Conservation (phyloP, 768 basidiomycete genomes). For the Candolleomyces aberdarensis region DNA sequence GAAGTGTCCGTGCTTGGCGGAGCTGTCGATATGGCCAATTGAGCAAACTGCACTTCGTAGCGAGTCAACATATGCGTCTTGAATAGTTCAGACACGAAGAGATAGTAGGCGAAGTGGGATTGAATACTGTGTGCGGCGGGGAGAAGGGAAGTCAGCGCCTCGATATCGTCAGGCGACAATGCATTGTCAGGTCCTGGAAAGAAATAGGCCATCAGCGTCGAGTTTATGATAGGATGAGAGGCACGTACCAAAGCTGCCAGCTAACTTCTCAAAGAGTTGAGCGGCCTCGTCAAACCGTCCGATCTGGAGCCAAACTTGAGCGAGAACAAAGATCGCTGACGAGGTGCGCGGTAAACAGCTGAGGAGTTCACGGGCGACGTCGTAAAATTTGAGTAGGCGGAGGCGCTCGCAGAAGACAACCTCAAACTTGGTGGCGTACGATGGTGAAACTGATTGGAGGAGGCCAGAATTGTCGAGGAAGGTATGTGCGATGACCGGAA, state of each 20-base stretch:
- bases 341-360: conserved; percentile 80
- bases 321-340: conserved; percentile 70
- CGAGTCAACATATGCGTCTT: conserved; percentile 50
- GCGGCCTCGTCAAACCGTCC: conserved; percentile 75
- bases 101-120: conserved; percentile 71
- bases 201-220: conserved; percentile 9
- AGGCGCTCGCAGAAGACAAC: conserved; percentile 71
- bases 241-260: conserved; percentile 68
- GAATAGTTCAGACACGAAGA: conserved; percentile 75
- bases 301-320: conserved; percentile 60
- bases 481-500: conserved; percentile 62
- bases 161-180: conserved; percentile 57
- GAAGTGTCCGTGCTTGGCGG: conserved; percentile 50
- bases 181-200: conserved; percentile 44
- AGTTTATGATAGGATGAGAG: conserved; percentile 1
- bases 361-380: conserved; percentile 60
- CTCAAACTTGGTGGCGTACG: conserved; percentile 66
- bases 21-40: conserved; percentile 75
- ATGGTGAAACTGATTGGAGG: conserved; percentile 65
- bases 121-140: conserved; percentile 54
- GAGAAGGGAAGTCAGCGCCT: conserved; percentile 59
- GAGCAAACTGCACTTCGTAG: conserved; percentile 72
- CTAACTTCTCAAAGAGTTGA: conserved; percentile 66
- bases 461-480: conserved; percentile 69
- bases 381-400: conserved; percentile 57